phyloP scores from a whole-genome alignment of 352 stramenopile genomes.

The Phytopythium chamaehyphon region DNA sequence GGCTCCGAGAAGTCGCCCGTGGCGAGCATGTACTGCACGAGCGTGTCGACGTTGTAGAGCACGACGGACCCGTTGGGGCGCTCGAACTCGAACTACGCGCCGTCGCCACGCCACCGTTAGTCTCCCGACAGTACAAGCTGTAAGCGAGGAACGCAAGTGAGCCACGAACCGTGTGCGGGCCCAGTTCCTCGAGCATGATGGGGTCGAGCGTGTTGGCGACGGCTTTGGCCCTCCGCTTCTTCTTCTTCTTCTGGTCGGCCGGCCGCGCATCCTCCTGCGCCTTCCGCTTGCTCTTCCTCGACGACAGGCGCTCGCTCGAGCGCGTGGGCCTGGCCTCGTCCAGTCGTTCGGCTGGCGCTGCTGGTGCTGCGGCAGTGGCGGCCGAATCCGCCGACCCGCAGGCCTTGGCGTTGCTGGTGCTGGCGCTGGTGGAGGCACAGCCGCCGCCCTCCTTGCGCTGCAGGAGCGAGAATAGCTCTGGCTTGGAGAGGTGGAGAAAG shows the following conservation, averaged over 20 bases:
- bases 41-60: constrained; percentile 82
- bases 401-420: no score
- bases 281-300: constrained; percentile 50
- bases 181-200: constrained; percentile 84
- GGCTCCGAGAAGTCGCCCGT: constrained; percentile 89
- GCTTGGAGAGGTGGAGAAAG: constrained; percentile 79
- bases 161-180: constrained; percentile 58
- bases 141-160: constrained; percentile 13
- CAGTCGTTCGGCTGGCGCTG: no score
- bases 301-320: constrained; percentile 49
- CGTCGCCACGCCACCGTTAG: no score
- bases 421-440: constrained; percentile 7
- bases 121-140: neutral
- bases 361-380: no score
- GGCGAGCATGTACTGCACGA: constrained; percentile 86
- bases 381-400: no score
- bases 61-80: constrained; percentile 80
- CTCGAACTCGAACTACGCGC: constrained; percentile 73
- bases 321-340: constrained; percentile 28
- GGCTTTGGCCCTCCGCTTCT: constrained; percentile 54
- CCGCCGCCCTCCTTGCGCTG: constrained; percentile 72
- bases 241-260: constrained; percentile 7
- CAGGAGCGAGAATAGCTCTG: constrained; percentile 70
- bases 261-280: constrained; percentile 23
- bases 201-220: constrained; percentile 80